Base-by-base conservation (phyloP, 116 monocot species). In the Zostera marina region DNA sequence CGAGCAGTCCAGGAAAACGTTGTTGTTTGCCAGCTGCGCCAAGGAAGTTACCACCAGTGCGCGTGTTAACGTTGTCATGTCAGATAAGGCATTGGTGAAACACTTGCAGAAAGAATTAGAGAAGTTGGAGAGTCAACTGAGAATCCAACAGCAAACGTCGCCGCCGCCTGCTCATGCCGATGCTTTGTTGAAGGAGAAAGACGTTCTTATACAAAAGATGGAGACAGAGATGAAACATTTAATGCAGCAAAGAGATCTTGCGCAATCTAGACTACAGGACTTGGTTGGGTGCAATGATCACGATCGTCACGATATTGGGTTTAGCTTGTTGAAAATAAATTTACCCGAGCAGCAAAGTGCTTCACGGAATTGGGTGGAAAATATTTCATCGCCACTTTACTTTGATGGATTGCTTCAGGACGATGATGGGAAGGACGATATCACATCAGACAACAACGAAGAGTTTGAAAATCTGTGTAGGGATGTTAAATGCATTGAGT, bases 1-100 rank as follows among this genome's bases (percentile, higher is more conserved):
- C 6, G 98, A 98, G 70, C 98, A 98, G 53, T 83, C 98, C 1
- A 82, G 80, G 41, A 98, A 98, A 44, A 86, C 98, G 7, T 83
- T 98, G 58, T 45, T 90, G 16, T 98, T 98, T 64, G 98, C 98
- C 43, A 82, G 80, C 24, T 98, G 98, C 40, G 98, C 98, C 7
- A 98, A 98, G 64, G 86, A 98, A 69, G 90, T 98, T 8, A 76
- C 49, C 5, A 90, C 80, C 10, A 89, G 71, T 45, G 98, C 98
- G 39, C 75, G 68, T 41, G 83, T 98, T 54, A 98, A 99, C 61
- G 73, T 99, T 5, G 81, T 99, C 55, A 87, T 99, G 87, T 87
- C 99, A 16, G 99, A 99, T 54, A 99, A 91, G 65, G 83, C 75
- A 20, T 54, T 99, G 53, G 83, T 99, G 24, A 91, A 79, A 62